Evolutionary conservation across 495 filamentous ascomycete genomes (phyloP).

Genomic region (Trichoderma virens): DNA sequence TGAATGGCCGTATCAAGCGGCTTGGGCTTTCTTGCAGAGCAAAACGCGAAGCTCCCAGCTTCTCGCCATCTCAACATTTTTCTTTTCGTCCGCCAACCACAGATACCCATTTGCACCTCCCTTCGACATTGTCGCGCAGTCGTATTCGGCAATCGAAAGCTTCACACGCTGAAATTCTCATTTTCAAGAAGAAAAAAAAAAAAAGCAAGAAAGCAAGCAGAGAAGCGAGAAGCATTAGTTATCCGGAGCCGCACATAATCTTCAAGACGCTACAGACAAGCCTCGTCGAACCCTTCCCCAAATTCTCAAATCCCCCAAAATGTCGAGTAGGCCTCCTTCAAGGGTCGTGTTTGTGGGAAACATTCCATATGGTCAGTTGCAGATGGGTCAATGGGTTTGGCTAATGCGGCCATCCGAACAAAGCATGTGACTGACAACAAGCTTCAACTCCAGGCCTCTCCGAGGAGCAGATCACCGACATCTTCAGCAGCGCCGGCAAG

Average conservation of each 20-base stretch:
- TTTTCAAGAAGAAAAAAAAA: neutral
- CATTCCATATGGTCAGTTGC: constrained; percentile 58
- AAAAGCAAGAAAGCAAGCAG: neutral
- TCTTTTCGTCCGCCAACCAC: neutral
- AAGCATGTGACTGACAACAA: neutral
- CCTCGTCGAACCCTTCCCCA: neutral
- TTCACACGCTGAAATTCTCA: neutral
- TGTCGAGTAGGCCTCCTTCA: constrained; percentile 46
- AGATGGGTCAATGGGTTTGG: neutral
- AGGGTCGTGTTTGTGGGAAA: constrained; percentile 77
- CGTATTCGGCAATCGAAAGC: neutral
- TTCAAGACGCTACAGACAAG: neutral
- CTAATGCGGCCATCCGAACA: neutral
- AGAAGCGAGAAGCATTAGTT: neutral
- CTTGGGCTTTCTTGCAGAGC: neutral
- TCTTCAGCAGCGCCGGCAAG: constrained; percentile 77
- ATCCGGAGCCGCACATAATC: neutral
- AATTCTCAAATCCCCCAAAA: constrained; percentile 18
- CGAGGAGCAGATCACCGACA: constrained; percentile 89
- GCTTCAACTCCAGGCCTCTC: constrained; percentile 58
- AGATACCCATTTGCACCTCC: neutral
- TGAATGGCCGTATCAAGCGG: neutral
- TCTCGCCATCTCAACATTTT: neutral
- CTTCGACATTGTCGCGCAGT: neutral
- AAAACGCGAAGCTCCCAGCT: neutral